Conservation (phyloP, 495 filamentous ascomycete species). For the Penicillium ochrochloron region DNA sequence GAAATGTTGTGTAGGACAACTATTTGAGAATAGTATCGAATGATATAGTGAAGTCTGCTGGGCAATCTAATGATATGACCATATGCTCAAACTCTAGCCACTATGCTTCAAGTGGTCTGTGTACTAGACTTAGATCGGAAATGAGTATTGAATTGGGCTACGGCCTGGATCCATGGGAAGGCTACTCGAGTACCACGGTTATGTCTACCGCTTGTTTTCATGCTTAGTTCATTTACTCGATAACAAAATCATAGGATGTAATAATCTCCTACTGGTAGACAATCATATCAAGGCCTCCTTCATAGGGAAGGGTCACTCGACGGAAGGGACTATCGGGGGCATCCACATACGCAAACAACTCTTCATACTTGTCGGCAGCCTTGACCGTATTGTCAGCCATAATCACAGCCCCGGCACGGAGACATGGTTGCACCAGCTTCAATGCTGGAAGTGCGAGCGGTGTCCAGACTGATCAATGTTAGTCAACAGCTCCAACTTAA, state of each 20-base stretch:
- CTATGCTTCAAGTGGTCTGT: not conserved
- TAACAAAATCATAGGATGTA: not conserved
- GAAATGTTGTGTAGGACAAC: too few species aligned
- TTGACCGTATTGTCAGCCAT: slow-evolving; percentile 53
- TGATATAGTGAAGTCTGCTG: too few species aligned
- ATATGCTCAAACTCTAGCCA: not conserved
- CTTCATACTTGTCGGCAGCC: slow-evolving; percentile 38
- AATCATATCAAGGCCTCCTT: slow-evolving; percentile 32
- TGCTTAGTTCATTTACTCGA: not conserved
- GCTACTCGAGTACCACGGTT: not conserved
- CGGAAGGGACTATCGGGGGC: slow-evolving; percentile 24
- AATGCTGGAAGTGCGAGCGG: slow-evolving; percentile 55
- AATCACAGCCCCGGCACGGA: slow-evolving; percentile 54
- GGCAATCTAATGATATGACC: too few species aligned
- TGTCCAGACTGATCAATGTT: slow-evolving; percentile 51
- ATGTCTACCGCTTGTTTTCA: too few species aligned
- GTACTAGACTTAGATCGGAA: not conserved
- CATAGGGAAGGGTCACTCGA: slow-evolving; percentile 29
- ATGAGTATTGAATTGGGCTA: not conserved
- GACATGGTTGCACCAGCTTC: slow-evolving; percentile 48
- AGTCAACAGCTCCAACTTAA: not conserved
- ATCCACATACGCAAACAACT: slow-evolving; percentile 40
- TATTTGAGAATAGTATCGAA: too few species aligned
- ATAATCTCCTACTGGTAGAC: slow-evolving; percentile 21
- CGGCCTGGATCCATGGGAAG: not conserved